Percentiles rank a stretch among this genome's conserved stretches.
These are phyloP conservation scores for Polytrichum commune DNA, from an alignment of 225 moss, liverwort and hornwort genomes.

Conservation along the genomic window DNA sequence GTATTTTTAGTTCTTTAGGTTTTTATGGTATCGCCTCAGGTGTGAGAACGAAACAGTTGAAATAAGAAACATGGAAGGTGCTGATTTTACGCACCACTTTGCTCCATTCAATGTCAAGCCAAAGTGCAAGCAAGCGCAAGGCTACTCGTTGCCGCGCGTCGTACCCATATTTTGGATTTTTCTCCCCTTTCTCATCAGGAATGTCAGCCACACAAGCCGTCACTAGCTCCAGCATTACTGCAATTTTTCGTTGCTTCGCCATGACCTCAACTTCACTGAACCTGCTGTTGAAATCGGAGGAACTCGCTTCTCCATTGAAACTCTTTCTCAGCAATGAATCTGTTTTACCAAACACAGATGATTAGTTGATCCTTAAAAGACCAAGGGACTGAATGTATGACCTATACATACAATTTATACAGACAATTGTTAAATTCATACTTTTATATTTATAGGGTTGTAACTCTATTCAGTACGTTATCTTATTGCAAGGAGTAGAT, in stretches of 20 bases:
- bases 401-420: no score
- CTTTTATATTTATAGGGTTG: no score
- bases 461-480: no score
- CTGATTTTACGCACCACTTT: slow-evolving; percentile 72
- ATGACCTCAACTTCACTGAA: slow-evolving; percentile 45
- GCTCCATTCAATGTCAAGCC: slow-evolving; percentile 91
- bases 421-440: no score
- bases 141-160: slow-evolving; percentile 97
- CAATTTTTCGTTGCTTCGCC: slow-evolving; percentile 84
- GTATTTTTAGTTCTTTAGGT: no score
- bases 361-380: no score
- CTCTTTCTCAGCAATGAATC: slow-evolving; percentile 23
- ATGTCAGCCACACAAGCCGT: slow-evolving; percentile 82
- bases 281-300: slow-evolving; percentile 44
- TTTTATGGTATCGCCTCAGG: no score
- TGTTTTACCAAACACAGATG: slow-evolving; percentile 12
- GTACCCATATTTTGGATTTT: slow-evolving; percentile 69
- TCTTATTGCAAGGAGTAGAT: no score
- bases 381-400: no score
- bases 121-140: slow-evolving; percentile 83
- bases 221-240: slow-evolving; percentile 81
- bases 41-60: neutral
- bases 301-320: slow-evolving; percentile 14
- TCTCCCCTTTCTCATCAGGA: slow-evolving; percentile 62
- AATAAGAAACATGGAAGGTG: slow-evolving; percentile 18